Percentiles rank a stretch among this genome's conserved stretches.
Evolutionary conservation across 2,329 filamentous ascomycete species (phyloP).

Genomic region (Paracorniculantispora psalliotae): DNA sequence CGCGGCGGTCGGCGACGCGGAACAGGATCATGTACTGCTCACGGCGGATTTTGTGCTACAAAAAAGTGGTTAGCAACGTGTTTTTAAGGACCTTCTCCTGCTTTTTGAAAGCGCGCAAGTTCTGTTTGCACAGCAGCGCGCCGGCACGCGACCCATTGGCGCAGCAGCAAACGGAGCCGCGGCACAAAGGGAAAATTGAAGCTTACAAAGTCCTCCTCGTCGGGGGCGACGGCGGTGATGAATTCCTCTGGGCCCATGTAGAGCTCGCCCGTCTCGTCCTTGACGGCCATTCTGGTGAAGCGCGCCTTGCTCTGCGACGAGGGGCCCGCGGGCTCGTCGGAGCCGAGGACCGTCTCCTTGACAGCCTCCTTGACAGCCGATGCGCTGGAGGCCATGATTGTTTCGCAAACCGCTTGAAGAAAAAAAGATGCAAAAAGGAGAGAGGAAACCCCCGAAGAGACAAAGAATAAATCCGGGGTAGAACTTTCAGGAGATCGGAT

Average conservation of each 20-base stretch:
- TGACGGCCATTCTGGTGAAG: slow-evolving; percentile 71
- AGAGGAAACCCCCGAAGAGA: neutral
- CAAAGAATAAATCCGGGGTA: neutral
- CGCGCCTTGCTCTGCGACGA: slow-evolving; percentile 70
- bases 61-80: slow-evolving; percentile 7
- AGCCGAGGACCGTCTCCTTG: slow-evolving; percentile 74
- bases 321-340: slow-evolving; percentile 52
- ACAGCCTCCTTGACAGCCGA: slow-evolving; percentile 61
- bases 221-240: slow-evolving; percentile 81
- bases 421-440: neutral
- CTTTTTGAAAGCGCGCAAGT: neutral
- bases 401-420: neutral
- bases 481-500: slow-evolving; percentile 9
- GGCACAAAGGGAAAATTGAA: neutral
- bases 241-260: slow-evolving; percentile 85
- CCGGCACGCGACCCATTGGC: neutral
- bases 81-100: neutral
- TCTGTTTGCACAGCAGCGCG: neutral
- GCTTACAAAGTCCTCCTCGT: slow-evolving; percentile 84
- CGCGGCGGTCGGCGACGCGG: slow-evolving; percentile 76
- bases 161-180: neutral
- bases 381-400: slow-evolving; percentile 33
- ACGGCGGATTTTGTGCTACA: slow-evolving; percentile 92
- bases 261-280: slow-evolving; percentile 71
- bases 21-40: slow-evolving; percentile 96